Percentiles rank a stretch among this genome's conserved stretches.
These are phyloP conservation scores for Vigna unguiculata DNA, from an alignment of 306 rosid genomes.

Conservation along the genomic window DNA sequence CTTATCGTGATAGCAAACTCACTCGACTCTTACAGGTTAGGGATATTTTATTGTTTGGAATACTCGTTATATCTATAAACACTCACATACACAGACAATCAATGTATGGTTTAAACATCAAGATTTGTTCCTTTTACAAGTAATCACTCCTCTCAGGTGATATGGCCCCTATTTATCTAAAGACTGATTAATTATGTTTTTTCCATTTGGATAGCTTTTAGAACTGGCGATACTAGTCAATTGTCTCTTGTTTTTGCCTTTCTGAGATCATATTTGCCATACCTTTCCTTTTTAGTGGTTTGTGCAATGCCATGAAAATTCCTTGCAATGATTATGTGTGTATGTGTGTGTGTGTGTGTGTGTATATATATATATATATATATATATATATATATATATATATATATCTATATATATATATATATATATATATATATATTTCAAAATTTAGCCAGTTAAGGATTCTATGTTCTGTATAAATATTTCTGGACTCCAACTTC, in stretches of 20 bases:
- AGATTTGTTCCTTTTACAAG: neutral
- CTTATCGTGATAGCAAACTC: conserved; percentile 89
- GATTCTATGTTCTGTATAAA: neutral
- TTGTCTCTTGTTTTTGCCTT: conserved; percentile 12
- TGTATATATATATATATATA: no score
- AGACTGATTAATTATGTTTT: neutral
- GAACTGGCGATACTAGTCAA: conserved; percentile 5
- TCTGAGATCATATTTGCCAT: neutral
- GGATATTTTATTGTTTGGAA: conserved; percentile 38
- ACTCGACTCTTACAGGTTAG: conserved; percentile 92
- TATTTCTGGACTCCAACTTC: neutral
- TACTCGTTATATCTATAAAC: conserved; percentile 1
- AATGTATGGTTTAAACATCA: conserved; percentile 8
- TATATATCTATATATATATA: no score
- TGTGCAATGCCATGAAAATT: neutral
- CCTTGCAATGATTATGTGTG: neutral
- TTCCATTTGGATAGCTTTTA: conserved; percentile 6
- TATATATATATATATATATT: neutral
- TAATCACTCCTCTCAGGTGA: neutral
- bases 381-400: neutral
- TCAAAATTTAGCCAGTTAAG: neutral
- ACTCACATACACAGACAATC: neutral
- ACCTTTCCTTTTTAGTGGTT: conserved; percentile 5
- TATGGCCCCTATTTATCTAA: neutral
- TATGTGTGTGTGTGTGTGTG: no score